Percentiles rank a stretch among this genome's conserved stretches.
Conservation (phyloP, 2,329 filamentous ascomycete species). For the Nemania sp. region DNA sequence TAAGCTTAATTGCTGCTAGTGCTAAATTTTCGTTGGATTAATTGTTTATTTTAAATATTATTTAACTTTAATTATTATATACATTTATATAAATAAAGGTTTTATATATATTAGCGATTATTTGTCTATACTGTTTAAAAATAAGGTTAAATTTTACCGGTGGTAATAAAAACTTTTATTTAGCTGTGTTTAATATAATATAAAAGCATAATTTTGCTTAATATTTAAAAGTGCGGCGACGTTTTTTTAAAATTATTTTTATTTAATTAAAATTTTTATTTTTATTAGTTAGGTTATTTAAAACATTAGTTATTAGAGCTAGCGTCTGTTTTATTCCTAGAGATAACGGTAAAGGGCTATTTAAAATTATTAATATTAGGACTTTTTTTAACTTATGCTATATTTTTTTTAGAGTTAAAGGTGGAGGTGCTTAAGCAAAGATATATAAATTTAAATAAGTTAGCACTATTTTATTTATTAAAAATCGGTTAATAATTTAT, state of each 20-base stretch:
- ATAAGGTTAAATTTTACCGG: no score
- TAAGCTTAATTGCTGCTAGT: neutral
- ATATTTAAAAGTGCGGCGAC: no score
- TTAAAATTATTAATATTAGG: neutral
- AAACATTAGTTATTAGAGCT: no score
- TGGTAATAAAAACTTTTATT: no score
- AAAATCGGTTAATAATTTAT: neutral
- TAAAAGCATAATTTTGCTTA: neutral
- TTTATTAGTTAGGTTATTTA: no score
- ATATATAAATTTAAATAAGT: neutral
- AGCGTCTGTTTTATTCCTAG: no score
- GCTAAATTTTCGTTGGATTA: neutral
- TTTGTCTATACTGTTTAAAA: neutral
- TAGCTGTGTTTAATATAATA: no score
- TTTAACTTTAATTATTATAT: neutral
- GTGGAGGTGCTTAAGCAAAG: neutral
- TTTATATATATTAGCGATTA: no score
- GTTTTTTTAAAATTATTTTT: no score
- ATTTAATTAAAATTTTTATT: no score
- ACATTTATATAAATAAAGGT: neutral
- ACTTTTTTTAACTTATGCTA: neutral
- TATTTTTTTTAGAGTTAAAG: neutral
- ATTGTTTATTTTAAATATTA: neutral
- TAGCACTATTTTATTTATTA: neutral
- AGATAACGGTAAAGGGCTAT: no score